Evolutionary conservation across 345 rosid genomes (phyloP), one percentile per base, ranked within the genome.

Genomic region (Pugionium dolabratum): DNA sequence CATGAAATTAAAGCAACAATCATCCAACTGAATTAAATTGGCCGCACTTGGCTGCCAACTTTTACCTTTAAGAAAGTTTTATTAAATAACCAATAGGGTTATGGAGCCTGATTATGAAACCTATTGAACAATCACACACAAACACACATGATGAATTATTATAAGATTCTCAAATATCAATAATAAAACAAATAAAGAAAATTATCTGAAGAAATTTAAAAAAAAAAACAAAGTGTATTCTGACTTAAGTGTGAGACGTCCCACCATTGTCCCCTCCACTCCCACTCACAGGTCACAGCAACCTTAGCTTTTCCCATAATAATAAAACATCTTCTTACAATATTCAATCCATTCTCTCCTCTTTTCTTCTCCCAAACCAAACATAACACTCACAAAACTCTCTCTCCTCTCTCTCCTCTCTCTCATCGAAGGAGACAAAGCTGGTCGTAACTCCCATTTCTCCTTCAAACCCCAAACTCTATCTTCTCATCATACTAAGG

Each of bases 231-330:
- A 72, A 46, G 10, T 59, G 47, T 74, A 59, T 65, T 68, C 64
- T 68, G 73, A 67, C 69, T 54, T 68, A 61, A 72, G 73, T 75
- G 81, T 80, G 82, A 84, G 80, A 74, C 79, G 72, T 78, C 76
- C 81, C 85, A 77, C 79, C 86, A 76, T 55, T 70, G 81, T 77
- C 83, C 78, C 82, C 77, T 64, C 80, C 75, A 67, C 73, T 67
- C 60, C 45, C 80, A 65, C 78, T 70, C 78, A 39, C 64, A 62
- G 70, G 77, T 70, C 78, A 39, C 64, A 62, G 70, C 75, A 79
- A 71, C 49, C 86, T 77, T 78, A 69, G 77, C 84, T 80, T 86
- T 84, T 81, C 75, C 81, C 81, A 81, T 79, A 78, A 81, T 79
- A 81, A 81, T 73, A 66, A 72, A 77, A 78, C 85, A 73, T 77